phyloP scores from a whole-genome alignment of 1,284 basidiomycete genomes.

The Mycosarcoma mackinlayi region DNA sequence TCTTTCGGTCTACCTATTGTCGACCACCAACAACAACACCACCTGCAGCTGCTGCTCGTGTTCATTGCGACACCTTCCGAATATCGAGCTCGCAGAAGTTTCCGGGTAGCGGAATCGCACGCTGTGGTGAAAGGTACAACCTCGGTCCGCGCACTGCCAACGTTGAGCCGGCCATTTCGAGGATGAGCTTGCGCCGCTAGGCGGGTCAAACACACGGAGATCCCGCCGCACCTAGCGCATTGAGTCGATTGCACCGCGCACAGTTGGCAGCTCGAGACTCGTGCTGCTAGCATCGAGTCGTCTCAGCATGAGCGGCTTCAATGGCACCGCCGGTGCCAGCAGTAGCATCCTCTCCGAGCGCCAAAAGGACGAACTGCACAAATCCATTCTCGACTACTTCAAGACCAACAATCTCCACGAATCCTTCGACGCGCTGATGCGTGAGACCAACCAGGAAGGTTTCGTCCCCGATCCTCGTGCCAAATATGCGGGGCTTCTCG shows the following conservation, averaged over 20 bases:
- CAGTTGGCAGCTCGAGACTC: not conserved
- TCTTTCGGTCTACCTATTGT: too few species aligned
- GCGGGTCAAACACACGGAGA: not conserved
- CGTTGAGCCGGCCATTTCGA: not conserved
- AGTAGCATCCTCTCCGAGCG: conserved; percentile 75
- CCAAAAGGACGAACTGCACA: conserved; percentile 87
- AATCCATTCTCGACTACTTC: conserved; percentile 85
- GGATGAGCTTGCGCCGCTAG: conserved; percentile 4
- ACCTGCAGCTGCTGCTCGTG: not conserved
- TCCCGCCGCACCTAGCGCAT: not conserved
- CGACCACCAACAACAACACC: not conserved
- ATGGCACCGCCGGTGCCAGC: conserved; percentile 21
- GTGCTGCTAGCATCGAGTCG: conserved; percentile 1
- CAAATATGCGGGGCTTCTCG: conserved; percentile 83
- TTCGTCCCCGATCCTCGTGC: conserved; percentile 84
- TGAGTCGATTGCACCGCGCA: not conserved
- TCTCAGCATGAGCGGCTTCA: conserved; percentile 26
- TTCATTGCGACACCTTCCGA: too few species aligned
- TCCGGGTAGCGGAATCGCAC: too few species aligned
- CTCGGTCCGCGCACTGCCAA: not conserved
- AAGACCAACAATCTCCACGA: conserved; percentile 76
- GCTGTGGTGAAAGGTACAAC: too few species aligned
- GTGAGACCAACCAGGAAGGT: conserved; percentile 73
- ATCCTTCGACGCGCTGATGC: conserved; percentile 76
- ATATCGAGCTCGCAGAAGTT: too few species aligned